A percentile compares a stretch with the other conserved stretches of the same genome.
Evolutionary conservation across 1,284 basidiomycete species (phyloP).

Genomic region (Amylostereum areolatum): DNA sequence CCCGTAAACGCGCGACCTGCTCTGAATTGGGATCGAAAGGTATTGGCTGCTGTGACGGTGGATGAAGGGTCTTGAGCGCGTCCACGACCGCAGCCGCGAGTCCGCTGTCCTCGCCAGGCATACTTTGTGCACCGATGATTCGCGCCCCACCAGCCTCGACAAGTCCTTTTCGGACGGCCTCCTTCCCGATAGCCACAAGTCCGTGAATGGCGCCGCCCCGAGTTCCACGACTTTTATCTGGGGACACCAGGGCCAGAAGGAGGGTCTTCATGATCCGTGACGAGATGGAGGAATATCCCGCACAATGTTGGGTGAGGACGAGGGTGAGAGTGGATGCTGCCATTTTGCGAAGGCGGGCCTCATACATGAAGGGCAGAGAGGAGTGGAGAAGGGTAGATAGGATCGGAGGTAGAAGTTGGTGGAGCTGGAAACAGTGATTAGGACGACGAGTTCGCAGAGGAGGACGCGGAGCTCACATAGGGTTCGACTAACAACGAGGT

Average conservation of each 20-base stretch:
- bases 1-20: constrained; percentile 46
- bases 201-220: constrained; percentile 85
- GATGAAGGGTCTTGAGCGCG: constrained; percentile 52
- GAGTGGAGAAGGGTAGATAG: constrained; percentile 89
- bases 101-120: constrained; percentile 32
- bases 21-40: constrained; percentile 43
- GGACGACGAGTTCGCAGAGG: not conserved
- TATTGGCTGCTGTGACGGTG: constrained; percentile 49
- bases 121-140: constrained; percentile 61
- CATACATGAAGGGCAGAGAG: constrained; percentile 57
- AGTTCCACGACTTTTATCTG: constrained; percentile 66
- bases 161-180: constrained; percentile 75
- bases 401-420: constrained; percentile 92
- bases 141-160: constrained; percentile 72
- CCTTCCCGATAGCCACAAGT: constrained; percentile 76
- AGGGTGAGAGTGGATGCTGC: constrained; percentile 82
- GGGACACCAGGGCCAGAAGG: constrained; percentile 75
- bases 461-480: constrained; percentile 63
- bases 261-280: constrained; percentile 92
- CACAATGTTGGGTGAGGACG: constrained; percentile 73
- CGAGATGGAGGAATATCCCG: constrained; percentile 78
- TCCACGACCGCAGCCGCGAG: constrained; percentile 56
- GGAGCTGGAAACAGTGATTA: constrained; percentile 52
- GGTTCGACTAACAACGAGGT: constrained; percentile 91
- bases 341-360: constrained; percentile 61